phyloP scores from a whole-genome alignment of 164 flowering plant genomes.

The Paratinospora sagittata region DNA sequence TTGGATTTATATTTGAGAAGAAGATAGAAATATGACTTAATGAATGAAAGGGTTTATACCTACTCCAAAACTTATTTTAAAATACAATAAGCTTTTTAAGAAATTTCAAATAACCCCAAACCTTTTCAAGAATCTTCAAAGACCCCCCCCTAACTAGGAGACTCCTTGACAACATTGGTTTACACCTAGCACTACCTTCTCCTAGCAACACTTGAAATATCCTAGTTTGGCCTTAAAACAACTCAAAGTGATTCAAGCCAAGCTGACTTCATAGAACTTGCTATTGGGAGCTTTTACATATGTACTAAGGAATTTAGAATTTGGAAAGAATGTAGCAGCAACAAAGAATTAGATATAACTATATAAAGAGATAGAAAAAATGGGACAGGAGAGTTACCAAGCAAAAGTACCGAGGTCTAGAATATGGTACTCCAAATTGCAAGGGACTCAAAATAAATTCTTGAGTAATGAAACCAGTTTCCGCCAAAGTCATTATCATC shows the following conservation, averaged over 20 bases:
- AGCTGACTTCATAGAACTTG: background rate
- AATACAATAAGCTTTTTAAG: no score
- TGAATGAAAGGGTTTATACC: no score
- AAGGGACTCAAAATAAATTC: slow-evolving; percentile 85
- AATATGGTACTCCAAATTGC: slow-evolving; percentile 94
- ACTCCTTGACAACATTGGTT: no score
- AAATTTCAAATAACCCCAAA: no score
- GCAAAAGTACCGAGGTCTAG: slow-evolving; percentile 96
- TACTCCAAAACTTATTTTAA: no score
- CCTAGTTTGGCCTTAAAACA: background rate
- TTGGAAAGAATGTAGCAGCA: background rate
- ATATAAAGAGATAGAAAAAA: background rate
- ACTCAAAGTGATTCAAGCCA: background rate
- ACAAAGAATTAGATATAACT: background rate
- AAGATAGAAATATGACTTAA: no score
- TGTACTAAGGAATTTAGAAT: background rate
- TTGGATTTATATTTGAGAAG: no score
- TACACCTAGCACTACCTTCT: background rate
- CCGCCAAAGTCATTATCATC: slow-evolving; percentile 59
- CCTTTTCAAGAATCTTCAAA: no score
- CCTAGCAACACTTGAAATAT: background rate
- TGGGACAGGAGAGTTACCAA: slow-evolving; percentile 43
- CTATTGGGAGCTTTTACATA: background rate
- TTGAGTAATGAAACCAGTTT: slow-evolving; percentile 52
- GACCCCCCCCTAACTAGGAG: no score